These are phyloP conservation scores for Globomyces sp. DNA, from an alignment of 371 early-diverging fungal genomes.

Conservation along the genomic window DNA sequence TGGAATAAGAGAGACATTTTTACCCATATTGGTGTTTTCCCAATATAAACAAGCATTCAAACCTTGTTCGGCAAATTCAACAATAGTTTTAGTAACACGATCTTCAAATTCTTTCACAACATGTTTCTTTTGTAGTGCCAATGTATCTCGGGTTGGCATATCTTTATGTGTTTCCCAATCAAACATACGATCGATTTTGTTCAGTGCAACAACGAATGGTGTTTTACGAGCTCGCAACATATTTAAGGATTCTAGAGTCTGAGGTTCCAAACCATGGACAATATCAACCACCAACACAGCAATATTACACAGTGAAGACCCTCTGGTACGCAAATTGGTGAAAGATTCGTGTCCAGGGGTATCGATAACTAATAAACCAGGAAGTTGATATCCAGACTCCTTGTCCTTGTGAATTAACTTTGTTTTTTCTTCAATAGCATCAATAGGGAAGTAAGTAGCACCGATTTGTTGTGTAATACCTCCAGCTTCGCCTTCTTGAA, in stretches of 20 bases:
- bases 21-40: conserved; percentile 94
- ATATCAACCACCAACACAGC: conserved; percentile 99
- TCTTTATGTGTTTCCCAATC: conserved; percentile 91
- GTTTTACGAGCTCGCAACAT: conserved; percentile 95
- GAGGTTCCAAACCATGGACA: conserved; percentile 99
- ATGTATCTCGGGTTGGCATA: conserved; percentile 77
- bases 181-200: conserved; percentile 99
- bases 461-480: conserved; percentile 99
- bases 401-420: conserved; percentile 57
- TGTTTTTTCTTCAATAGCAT: conserved; percentile 91
- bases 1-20: conserved; percentile 97
- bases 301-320: conserved; percentile 99
- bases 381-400: conserved; percentile 71
- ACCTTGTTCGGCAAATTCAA: conserved; percentile 97
- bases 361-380: conserved; percentile 99
- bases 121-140: conserved; percentile 73
- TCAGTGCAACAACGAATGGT: conserved; percentile 99
- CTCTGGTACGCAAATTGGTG: conserved; percentile 97
- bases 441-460: conserved; percentile 99
- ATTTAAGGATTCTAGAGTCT: conserved; percentile 97
- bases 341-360: conserved; percentile 99
- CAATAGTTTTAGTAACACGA: conserved; percentile 76
- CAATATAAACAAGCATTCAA: conserved; percentile 95
- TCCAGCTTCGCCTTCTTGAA: conserved; percentile 99
- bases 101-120: conserved; percentile 90